phyloP scores from a whole-genome alignment of 495 filamentous ascomycete genomes.

The Neurospora sp. region DNA sequence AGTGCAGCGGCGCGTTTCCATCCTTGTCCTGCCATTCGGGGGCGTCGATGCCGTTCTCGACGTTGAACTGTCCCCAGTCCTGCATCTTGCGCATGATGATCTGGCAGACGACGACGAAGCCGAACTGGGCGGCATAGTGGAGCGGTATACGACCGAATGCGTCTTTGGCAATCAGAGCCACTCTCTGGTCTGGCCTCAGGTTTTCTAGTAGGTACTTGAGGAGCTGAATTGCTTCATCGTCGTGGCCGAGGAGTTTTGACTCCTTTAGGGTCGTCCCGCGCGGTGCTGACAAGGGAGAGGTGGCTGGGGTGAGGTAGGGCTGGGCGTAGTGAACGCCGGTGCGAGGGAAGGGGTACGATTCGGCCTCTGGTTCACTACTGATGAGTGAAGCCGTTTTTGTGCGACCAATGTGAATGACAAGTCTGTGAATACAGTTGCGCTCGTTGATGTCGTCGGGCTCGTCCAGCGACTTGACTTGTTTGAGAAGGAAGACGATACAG shows the following conservation, averaged over 20 bases:
- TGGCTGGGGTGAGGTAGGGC: constrained; percentile 54
- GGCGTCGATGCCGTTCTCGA: constrained; percentile 75
- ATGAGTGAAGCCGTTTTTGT: constrained; percentile 53
- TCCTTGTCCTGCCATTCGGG: constrained; percentile 84
- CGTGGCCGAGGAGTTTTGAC: constrained; percentile 49
- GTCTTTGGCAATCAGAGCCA: constrained; percentile 61
- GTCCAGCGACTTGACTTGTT: constrained; percentile 56
- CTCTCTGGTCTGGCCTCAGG: constrained; percentile 57
- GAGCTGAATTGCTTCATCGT: constrained; percentile 68
- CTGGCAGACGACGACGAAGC: constrained; percentile 77
- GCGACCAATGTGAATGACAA: constrained; percentile 82
- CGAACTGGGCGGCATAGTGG: constrained; percentile 94
- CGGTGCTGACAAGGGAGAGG: constrained; percentile 47
- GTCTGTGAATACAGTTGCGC: constrained; percentile 84
- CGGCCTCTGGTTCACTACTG: constrained; percentile 34
- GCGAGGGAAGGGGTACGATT: constrained; percentile 36
- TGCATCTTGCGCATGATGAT: constrained; percentile 82
- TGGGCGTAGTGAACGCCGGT: constrained; percentile 51
- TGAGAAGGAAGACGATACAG: constrained; percentile 61
- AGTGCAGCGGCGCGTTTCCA: constrained; percentile 81
- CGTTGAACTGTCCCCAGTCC: constrained; percentile 78
- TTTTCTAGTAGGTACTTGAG: constrained; percentile 62
- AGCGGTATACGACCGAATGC: constrained; percentile 75
- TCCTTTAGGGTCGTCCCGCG: constrained; percentile 33
- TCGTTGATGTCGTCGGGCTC: constrained; percentile 88